Evolutionary conservation across 148 eudicot genomes (phyloP).

Genomic region (Fagopyrum tataricum): DNA sequence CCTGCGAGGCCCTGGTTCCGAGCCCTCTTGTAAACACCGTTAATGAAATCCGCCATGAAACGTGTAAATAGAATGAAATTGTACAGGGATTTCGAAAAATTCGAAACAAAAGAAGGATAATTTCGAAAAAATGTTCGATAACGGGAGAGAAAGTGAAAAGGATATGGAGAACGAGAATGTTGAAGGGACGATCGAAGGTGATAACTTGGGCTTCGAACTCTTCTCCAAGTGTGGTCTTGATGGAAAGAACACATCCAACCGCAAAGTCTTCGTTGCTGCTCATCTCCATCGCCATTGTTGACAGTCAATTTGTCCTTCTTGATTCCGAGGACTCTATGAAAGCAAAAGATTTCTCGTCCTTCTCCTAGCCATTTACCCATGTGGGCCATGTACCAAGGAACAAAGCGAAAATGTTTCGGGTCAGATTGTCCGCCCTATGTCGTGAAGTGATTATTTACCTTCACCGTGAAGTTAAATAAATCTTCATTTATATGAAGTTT

Average conservation of each 20-base stretch:
- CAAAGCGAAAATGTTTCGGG: not conserved
- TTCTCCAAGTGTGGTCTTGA: constrained; percentile 88
- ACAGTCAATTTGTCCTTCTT: not conserved
- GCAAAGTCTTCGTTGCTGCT: constrained; percentile 51
- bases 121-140: constrained; percentile 13
- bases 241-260: constrained; percentile 63
- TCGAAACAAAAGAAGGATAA: not conserved
- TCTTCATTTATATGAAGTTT: too few relatives aligned
- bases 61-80: not conserved
- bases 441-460: too few relatives aligned
- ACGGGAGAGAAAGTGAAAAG: constrained; percentile 19
- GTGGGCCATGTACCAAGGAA: not conserved
- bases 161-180: constrained; percentile 92
- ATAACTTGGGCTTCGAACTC: constrained; percentile 82
- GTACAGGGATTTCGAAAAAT: not conserved
- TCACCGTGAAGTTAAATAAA: too few relatives aligned
- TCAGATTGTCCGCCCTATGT: not conserved
- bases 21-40: constrained; percentile 53
- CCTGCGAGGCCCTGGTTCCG: constrained; percentile 52
- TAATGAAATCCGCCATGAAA: constrained; percentile 11
- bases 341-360: not conserved
- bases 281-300: constrained; percentile 27
- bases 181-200: constrained; percentile 66
- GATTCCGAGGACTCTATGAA: not conserved
- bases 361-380: too few relatives aligned